Evolutionary conservation across 2,329 filamentous ascomycete genomes (phyloP), one percentile per base, ranked within the genome.

Genomic region (Colletotrichum lini): DNA sequence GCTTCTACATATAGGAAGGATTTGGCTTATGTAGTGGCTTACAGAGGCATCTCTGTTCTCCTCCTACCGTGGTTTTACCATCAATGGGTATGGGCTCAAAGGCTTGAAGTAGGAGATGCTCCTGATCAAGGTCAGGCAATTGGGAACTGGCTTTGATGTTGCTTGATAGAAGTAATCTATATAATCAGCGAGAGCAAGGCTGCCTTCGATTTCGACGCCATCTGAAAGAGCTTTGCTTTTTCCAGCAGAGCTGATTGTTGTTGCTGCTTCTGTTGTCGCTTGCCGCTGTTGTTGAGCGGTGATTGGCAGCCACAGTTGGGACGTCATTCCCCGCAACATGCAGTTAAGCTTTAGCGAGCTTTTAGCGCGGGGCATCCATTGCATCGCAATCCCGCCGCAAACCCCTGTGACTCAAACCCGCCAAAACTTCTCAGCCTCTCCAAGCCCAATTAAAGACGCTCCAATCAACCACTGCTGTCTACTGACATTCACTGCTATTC

Each of bases 261-360:
- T 9, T 35, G 30, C 30, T 35, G 8, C 35, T 10, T 9, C 35
- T 38, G 35, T 38, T 38, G 35, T 30, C 1, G 26, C 26, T 30
- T 30, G 26, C 35, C 15, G 47, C 38, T 53, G 38, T 23, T 21
- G 23, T 44, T 10, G 26, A 42, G 47, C n/a, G 21, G 38, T 68
- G 69, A 68, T 71, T 68, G 45, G 58, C 47, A 38, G 53, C 53
- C 30, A 63, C 50, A 63, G 52, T 23, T 49, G 59, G 58, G 53
- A 72, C 59, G 65, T 72, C 67, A 72, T 57, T 71, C 70, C 70
- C 67, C 61, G 70, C 70, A 71, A 54, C 16, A 59, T 70, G 70
- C 60, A 70, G 38, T 70, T 72, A 65, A 72, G 70, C 70, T 72
- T 70, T 72, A 72, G 70, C 70, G 66, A 72, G 70, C 66, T 70